Evolutionary conservation across 2,329 filamentous ascomycete genomes (phyloP).

Genomic region (Fonsecaea erecta): DNA sequence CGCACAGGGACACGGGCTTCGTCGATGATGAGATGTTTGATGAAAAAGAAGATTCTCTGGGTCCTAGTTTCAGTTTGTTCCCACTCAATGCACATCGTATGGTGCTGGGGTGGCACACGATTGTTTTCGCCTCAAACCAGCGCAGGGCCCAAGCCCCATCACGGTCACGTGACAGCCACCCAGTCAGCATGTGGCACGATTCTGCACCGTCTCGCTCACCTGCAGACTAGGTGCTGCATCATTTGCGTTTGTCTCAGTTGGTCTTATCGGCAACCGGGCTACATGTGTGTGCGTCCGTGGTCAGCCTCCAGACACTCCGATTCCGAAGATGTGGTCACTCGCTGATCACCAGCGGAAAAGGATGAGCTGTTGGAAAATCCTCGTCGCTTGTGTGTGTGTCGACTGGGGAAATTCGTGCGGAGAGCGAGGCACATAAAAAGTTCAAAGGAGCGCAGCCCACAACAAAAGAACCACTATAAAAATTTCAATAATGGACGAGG

Average conservation of each 20-base stretch:
- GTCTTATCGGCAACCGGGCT: slow-evolving; percentile 16
- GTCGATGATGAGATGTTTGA: not conserved
- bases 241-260: slow-evolving; percentile 16
- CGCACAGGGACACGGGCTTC: not conserved
- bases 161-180: slow-evolving; percentile 6
- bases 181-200: slow-evolving; percentile 8
- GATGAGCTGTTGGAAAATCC: not conserved
- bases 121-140: not conserved
- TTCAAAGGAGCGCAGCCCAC: not conserved
- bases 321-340: slow-evolving; percentile 19
- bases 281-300: slow-evolving; percentile 7
- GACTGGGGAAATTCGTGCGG: not conserved
- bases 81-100: not conserved
- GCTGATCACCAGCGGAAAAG: not conserved
- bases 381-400: slow-evolving; percentile 1
- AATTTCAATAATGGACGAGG: not conserved
- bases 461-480: not conserved
- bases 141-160: not conserved
- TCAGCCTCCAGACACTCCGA: not conserved
- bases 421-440: not conserved
- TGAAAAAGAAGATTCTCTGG: not conserved
- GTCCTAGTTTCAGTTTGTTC: slow-evolving; percentile 6
- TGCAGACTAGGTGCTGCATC: slow-evolving; percentile 16
- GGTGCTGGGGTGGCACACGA: not conserved
- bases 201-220: slow-evolving; percentile 10